Conservation (phyloP, 495 filamentous ascomycete species). For the Penicilliopsis zonata region DNA sequence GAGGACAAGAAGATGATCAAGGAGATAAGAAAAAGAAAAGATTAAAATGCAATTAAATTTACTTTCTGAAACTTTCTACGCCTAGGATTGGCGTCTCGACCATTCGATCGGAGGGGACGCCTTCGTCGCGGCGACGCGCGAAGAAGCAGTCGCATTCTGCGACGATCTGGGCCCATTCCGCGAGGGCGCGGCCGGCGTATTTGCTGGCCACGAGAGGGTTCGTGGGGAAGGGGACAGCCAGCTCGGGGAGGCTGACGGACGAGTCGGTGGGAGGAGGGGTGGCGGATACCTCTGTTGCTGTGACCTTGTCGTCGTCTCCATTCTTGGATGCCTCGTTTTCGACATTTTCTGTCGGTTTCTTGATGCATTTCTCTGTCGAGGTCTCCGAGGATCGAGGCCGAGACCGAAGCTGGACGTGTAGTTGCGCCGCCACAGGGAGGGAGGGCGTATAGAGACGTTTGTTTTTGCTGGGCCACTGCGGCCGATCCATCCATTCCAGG, state of each 20-base stretch:
- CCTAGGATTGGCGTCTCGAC: constrained; percentile 84
- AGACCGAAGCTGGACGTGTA: constrained; percentile 28
- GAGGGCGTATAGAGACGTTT: constrained; percentile 59
- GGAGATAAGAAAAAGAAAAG: no score
- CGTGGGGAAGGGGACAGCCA: neutral
- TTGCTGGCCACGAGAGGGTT: constrained; percentile 37
- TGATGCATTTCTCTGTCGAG: constrained; percentile 16
- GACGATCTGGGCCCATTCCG: constrained; percentile 81
- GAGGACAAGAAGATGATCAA: no score
- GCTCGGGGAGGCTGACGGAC: constrained; percentile 3
- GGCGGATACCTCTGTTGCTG: constrained; percentile 2
- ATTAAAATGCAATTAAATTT: no score
- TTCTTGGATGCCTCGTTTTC: constrained; percentile 5
- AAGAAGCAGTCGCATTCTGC: constrained; percentile 88
- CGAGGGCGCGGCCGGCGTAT: constrained; percentile 79
- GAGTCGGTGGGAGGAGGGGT: constrained; percentile 4
- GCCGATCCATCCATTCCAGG: constrained; percentile 58
- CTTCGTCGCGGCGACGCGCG: constrained; percentile 74
- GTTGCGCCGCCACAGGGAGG: constrained; percentile 56
- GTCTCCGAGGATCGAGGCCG: constrained; percentile 12
- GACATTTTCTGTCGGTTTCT: constrained; percentile 8
- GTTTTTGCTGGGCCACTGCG: constrained; percentile 38
- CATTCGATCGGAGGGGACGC: constrained; percentile 57
- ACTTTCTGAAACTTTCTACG: constrained; percentile 70
- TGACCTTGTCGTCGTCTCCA: constrained; percentile 1